These are phyloP conservation scores for Saturnispora zaruensis DNA, from an alignment of 805 yeast species.

Conservation along the genomic window DNA sequence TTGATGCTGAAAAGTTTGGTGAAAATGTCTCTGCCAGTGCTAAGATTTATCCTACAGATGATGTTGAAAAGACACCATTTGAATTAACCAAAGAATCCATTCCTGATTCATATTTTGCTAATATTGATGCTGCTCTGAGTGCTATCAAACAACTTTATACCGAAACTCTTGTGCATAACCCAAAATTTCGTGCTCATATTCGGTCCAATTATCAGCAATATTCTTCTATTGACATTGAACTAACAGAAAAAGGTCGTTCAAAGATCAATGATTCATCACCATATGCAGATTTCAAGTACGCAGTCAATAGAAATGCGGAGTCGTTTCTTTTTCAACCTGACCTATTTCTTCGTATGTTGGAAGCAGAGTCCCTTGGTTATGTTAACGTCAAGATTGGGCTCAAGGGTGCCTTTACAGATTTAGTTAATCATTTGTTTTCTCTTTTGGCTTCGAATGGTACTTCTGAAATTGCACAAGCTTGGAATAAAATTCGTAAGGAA, in stretches of 20 bases:
- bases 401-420: slow-evolving; percentile 36
- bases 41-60: slow-evolving; percentile 65
- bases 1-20: slow-evolving; percentile 71
- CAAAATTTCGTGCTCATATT: slow-evolving; percentile 65
- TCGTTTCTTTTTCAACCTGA: slow-evolving; percentile 73
- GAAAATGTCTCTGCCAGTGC: slow-evolving; percentile 65
- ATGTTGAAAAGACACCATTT: slow-evolving; percentile 51
- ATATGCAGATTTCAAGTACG: slow-evolving; percentile 86
- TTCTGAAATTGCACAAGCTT: slow-evolving; percentile 62
- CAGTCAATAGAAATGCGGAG: slow-evolving; percentile 69
- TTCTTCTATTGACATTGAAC: slow-evolving; percentile 60
- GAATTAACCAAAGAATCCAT: slow-evolving; percentile 41
- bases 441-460: slow-evolving; percentile 70
- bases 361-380: slow-evolving; percentile 77
- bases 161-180: slow-evolving; percentile 73
- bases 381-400: slow-evolving; percentile 54
- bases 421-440: slow-evolving; percentile 40
- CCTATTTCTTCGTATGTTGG: slow-evolving; percentile 77
- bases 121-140: slow-evolving; percentile 42
- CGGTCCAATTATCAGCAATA: slow-evolving; percentile 54
- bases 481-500: slow-evolving; percentile 71
- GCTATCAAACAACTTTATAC: slow-evolving; percentile 71
- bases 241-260: slow-evolving; percentile 76
- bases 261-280: slow-evolving; percentile 75
- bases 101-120: slow-evolving; percentile 40